Evolutionary conservation across 2,329 filamentous ascomycete species (phyloP).

Genomic region (Penicillium sp.): DNA sequence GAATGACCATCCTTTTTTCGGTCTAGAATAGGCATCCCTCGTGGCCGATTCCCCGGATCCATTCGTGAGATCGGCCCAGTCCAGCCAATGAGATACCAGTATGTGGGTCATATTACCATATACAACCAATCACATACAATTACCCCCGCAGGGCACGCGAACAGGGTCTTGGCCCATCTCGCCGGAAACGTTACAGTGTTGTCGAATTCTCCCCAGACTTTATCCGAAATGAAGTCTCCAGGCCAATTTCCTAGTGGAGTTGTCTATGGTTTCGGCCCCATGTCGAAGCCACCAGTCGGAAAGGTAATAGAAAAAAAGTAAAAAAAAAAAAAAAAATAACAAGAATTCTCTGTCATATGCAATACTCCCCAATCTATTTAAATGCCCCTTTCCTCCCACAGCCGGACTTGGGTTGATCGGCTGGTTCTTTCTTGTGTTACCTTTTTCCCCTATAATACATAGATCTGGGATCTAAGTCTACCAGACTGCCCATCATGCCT

Average conservation of each 20-base stretch:
- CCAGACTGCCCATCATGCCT: constrained; percentile 2
- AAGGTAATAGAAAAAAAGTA: background rate
- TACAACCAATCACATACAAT: constrained; percentile 6
- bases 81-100: constrained; percentile 1
- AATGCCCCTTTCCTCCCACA: background rate
- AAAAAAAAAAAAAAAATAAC: background rate
- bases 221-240: constrained; percentile 6
- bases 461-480: background rate
- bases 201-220: constrained; percentile 7
- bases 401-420: background rate
- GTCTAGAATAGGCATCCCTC: constrained; percentile 4
- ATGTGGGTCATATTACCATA: constrained; percentile 3
- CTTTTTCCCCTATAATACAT: background rate
- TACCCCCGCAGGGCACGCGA: constrained; percentile 8
- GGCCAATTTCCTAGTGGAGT: background rate
- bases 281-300: background rate
- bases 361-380: background rate
- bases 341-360: background rate
- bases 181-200: constrained; percentile 8
- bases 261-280: constrained; percentile 1
- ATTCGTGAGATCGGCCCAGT: constrained; percentile 2
- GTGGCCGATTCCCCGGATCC: constrained; percentile 21
- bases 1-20: constrained; percentile 7
- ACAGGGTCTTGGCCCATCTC: constrained; percentile 14
- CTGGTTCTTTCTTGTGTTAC: background rate